phyloP scores from a whole-genome alignment of 2,329 filamentous ascomycete species.

The Bipolaris bicolor region DNA sequence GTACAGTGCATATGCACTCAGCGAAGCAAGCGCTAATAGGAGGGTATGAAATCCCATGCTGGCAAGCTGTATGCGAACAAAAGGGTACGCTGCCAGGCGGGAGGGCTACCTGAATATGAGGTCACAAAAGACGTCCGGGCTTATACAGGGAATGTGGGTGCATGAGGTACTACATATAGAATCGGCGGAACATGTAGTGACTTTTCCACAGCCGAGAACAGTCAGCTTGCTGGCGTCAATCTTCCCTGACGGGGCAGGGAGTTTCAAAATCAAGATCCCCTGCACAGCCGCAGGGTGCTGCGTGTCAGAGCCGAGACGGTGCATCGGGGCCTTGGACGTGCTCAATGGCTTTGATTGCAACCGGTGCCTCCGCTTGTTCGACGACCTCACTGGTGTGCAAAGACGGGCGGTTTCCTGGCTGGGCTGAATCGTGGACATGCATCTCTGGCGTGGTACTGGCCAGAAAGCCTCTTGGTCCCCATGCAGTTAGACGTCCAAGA shows the following conservation, averaged over 20 bases:
- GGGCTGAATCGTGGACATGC: slow-evolving; percentile 13
- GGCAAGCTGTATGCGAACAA: slow-evolving; percentile 14
- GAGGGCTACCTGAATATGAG: slow-evolving; percentile 14
- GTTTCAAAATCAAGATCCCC: slow-evolving; percentile 33
- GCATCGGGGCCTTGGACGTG: slow-evolving; percentile 25
- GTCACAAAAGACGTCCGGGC: slow-evolving; percentile 17
- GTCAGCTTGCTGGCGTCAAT: slow-evolving; percentile 22
- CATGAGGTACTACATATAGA: slow-evolving; percentile 39
- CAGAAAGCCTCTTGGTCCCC: slow-evolving; percentile 21
- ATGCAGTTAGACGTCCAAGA: slow-evolving; percentile 13
- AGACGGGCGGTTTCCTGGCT: slow-evolving; percentile 9
- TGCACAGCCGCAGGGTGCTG: slow-evolving; percentile 24
- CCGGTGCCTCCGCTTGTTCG: slow-evolving; percentile 20
- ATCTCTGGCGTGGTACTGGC: slow-evolving; percentile 9
- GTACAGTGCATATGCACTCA: slow-evolving; percentile 39
- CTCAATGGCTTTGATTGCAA: slow-evolving; percentile 10
- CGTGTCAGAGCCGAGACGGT: slow-evolving; percentile 27
- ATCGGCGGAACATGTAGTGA: slow-evolving; percentile 24
- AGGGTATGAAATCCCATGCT: slow-evolving; percentile 44
- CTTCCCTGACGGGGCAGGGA: slow-evolving; percentile 18
- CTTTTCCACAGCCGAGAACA: slow-evolving; percentile 19
- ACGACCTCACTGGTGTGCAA: slow-evolving; percentile 20
- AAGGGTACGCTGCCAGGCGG: slow-evolving; percentile 7
- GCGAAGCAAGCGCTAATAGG: slow-evolving; percentile 27
- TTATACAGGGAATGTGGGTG: slow-evolving; percentile 17